Base-by-base conservation (phyloP, 495 filamentous ascomycete species). In the Parathielavia appendiculata region DNA sequence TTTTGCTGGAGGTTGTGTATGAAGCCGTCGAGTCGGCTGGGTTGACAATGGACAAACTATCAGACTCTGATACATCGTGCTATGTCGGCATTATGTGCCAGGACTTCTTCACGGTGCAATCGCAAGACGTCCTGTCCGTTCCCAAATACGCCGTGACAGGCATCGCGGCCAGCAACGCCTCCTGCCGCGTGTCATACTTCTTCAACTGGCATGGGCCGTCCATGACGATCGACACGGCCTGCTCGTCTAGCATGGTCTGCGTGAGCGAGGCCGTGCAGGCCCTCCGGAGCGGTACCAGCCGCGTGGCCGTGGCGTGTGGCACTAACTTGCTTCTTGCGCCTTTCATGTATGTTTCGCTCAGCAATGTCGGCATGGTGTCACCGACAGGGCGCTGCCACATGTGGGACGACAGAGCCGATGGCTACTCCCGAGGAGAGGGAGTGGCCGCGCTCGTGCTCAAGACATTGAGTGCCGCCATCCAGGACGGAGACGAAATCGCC, bases 371-470 rank as follows among this genome's bases (percentile, higher is more conserved):
- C 35, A 76, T 76, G 55, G 57, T 79, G 30, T 71, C 69, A 12
- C 61, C 71, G 9, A 66, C 69, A 20, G 72, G 74, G 14, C 65
- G 54, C 1, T 87, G 76, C 44, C 72, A 79, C 34, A 79, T 78
- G 9, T 90, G 85, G 60, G 81, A 85, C 61, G 71, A 74, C 0
- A 57, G 62, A 0, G 86, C 84, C 7, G 73, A 85, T 66, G 86
- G 86, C 0, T 89, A 85, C 65, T 81, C 68, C 0, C 69, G 85
- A 6, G 86, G 75, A 0, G 86, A 90, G 56, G 85, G 77, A 0
- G 59, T 86, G 12, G 73, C 69, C 22, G 72, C 72, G 1, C 30
- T 87, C 0, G 69, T 79, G 2, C 36, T 90, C 0, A 89, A 88
- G 66, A 63, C 57, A 11, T 63, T 86, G 1, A 51, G 48, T 1